Conservation (phyloP, 75 land plant species). For the Adiantum capillusveneris region DNA sequence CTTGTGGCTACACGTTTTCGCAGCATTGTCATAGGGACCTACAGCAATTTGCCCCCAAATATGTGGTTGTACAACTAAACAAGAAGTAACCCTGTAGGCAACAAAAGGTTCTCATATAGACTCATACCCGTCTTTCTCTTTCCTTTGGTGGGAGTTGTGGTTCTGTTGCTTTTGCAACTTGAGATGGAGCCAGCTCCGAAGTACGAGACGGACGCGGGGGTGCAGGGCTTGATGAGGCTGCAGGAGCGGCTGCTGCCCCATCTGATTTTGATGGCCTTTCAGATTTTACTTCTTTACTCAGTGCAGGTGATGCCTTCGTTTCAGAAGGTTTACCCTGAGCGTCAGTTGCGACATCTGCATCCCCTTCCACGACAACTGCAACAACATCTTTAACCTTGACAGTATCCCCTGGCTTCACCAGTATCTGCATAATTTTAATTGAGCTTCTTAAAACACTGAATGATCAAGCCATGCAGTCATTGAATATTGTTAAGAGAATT, state of each 20-base stretch:
- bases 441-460: too few relatives aligned
- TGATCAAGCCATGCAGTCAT: too few relatives aligned
- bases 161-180: too few relatives aligned
- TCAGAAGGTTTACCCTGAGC: constrained; percentile 31
- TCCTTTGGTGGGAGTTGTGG: constrained; percentile 89
- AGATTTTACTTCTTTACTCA: constrained; percentile 13
- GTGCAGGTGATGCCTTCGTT: too few relatives aligned
- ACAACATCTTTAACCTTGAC: constrained; percentile 77
- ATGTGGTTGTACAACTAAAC: not conserved
- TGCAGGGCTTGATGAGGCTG: constrained; percentile 9
- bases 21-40: too few relatives aligned
- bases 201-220: too few relatives aligned
- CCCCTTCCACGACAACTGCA: constrained; percentile 54
- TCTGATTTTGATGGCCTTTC: constrained; percentile 8
- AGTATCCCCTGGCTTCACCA: constrained; percentile 86
- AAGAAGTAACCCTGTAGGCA: constrained; percentile 9
- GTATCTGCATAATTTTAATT: too few relatives aligned
- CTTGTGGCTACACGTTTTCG: constrained; percentile 89
- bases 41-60: constrained; percentile 41
- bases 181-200: too few relatives aligned
- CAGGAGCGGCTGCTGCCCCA: constrained; percentile 13
- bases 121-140: constrained; percentile 93
- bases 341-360: constrained; percentile 24
- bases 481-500: too few relatives aligned
- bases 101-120: too few relatives aligned